Conservation (phyloP, 1,284 basidiomycete genomes). For the Moesziomyces sp. region DNA sequence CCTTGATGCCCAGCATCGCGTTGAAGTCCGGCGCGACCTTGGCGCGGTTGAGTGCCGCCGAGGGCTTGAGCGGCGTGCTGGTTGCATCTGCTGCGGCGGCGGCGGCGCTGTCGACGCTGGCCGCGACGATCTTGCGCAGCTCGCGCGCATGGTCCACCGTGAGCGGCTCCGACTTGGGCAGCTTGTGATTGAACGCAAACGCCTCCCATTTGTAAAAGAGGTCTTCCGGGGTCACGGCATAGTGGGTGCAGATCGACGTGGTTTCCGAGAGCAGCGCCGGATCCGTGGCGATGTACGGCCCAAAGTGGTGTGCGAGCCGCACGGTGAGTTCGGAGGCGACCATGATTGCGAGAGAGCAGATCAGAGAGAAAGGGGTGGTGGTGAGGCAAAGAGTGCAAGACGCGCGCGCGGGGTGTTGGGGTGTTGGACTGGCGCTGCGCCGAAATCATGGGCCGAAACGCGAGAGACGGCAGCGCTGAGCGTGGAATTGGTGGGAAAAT, state of each 20-base stretch:
- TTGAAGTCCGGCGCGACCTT: conserved; percentile 25
- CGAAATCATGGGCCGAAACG: neutral
- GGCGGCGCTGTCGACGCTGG: conserved; percentile 25
- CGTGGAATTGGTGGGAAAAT: neutral
- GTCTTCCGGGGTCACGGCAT: conserved; percentile 45
- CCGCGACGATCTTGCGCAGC: conserved; percentile 44
- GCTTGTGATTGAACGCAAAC: conserved; percentile 44
- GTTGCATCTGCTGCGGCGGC: neutral
- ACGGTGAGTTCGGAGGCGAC: conserved; percentile 26
- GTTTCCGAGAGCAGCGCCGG: conserved; percentile 36
- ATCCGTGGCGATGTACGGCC: conserved; percentile 32
- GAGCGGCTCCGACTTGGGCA: conserved; percentile 33
- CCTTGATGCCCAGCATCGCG: conserved; percentile 31
- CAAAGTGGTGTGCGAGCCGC: conserved; percentile 35
- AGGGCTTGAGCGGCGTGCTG: conserved; percentile 35
- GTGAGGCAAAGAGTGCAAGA: neutral
- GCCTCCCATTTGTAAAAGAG: conserved; percentile 62
- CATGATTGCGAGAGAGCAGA: conserved; percentile 4
- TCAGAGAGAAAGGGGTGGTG: neutral
- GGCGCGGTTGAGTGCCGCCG: conserved; percentile 28
- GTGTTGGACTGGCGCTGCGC: conserved; percentile 6
- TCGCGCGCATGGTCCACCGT: conserved; percentile 46
- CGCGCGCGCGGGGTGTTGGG: neutral
- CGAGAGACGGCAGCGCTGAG: neutral
- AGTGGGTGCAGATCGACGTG: conserved; percentile 48